These are phyloP conservation scores for Claviceps sp. DNA, from an alignment of 2,329 filamentous ascomycete species.

Conservation along the genomic window DNA sequence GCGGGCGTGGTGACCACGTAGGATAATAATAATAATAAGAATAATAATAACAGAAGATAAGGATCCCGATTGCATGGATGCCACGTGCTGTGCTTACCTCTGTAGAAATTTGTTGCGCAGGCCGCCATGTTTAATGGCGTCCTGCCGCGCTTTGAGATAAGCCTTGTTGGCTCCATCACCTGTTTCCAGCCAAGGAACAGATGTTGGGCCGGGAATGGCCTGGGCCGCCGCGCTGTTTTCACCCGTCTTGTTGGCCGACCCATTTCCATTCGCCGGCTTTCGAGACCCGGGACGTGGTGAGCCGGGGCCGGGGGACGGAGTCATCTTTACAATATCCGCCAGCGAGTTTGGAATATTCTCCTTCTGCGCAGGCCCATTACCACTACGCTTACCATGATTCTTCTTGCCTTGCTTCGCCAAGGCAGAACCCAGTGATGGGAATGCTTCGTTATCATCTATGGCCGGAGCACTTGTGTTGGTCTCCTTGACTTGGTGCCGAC, in stretches of 20 bases:
- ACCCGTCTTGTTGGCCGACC: conserved; percentile 26
- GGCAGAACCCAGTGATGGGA: conserved; percentile 74
- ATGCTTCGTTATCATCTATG: conserved; percentile 89
- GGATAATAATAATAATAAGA: too few species aligned
- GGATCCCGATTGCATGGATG: not conserved
- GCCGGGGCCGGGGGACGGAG: conserved; percentile 62
- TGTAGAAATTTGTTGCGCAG: conserved; percentile 94
- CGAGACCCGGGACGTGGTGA: conserved; percentile 46
- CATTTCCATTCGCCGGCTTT: conserved; percentile 6
- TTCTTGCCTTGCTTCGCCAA: conserved; percentile 70
- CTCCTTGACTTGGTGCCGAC: conserved; percentile 54
- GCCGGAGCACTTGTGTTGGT: conserved; percentile 54
- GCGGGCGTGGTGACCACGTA: not conserved
- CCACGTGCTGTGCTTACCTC: conserved; percentile 40
- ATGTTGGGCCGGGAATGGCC: conserved; percentile 74
- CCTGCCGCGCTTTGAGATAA: conserved; percentile 86
- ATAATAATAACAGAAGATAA: too few species aligned
- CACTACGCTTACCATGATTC: conserved; percentile 81
- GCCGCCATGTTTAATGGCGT: conserved; percentile 94
- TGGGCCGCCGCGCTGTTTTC: conserved; percentile 73
- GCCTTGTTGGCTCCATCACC: conserved; percentile 82
- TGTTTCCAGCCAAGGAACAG: conserved; percentile 94
- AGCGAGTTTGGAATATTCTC: conserved; percentile 64
- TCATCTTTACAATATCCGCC: conserved; percentile 92
- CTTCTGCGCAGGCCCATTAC: conserved; percentile 59